Percentiles rank a stretch among this genome's conserved stretches.
These are phyloP conservation scores for Lepidium didymum DNA, from an alignment of 345 rosid species.

Conservation along the genomic window DNA sequence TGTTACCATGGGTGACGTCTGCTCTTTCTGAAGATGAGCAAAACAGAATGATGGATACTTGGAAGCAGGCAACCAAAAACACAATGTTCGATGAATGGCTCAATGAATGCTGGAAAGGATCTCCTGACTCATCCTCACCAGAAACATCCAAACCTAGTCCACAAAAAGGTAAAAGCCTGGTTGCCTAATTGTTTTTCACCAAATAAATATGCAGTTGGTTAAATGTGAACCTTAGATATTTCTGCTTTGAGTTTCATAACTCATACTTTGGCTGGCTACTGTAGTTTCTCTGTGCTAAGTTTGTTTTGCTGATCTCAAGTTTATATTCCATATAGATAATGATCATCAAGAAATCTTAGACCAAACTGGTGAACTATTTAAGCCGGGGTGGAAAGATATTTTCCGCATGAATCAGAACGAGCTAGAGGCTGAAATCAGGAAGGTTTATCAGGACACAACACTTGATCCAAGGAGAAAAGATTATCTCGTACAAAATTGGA, in stretches of 20 bases:
- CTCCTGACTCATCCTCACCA: constrained; percentile 41
- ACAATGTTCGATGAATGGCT: constrained; percentile 97
- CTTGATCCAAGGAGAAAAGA: constrained; percentile 91
- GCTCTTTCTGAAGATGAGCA: constrained; percentile 88
- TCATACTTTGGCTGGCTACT: constrained; percentile 5
- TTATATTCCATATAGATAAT: constrained; percentile 31
- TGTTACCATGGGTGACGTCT: constrained; percentile 94
- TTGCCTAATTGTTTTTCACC: constrained; percentile 1
- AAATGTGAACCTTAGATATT: not conserved
- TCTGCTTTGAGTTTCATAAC: constrained; percentile 5
- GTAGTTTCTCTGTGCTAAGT: not conserved
- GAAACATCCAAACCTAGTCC: constrained; percentile 42
- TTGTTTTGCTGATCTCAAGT: constrained; percentile 20
- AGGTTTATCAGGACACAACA: constrained; percentile 78
- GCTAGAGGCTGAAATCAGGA: constrained; percentile 83
- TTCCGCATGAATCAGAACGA: constrained; percentile 93
- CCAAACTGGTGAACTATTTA: constrained; percentile 65
- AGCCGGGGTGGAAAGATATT: constrained; percentile 97
- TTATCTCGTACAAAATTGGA: constrained; percentile 74
- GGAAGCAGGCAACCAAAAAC: constrained; percentile 94
- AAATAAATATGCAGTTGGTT: not conserved
- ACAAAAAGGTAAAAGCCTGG: constrained; percentile 36
- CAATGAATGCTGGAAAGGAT: constrained; percentile 64
- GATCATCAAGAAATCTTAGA: constrained; percentile 56
- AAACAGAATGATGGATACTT: constrained; percentile 86